A percentile compares a stretch with the other conserved stretches of the same genome.
Conservation (phyloP, 345 rosid genomes). For the Carallia brachiata region DNA sequence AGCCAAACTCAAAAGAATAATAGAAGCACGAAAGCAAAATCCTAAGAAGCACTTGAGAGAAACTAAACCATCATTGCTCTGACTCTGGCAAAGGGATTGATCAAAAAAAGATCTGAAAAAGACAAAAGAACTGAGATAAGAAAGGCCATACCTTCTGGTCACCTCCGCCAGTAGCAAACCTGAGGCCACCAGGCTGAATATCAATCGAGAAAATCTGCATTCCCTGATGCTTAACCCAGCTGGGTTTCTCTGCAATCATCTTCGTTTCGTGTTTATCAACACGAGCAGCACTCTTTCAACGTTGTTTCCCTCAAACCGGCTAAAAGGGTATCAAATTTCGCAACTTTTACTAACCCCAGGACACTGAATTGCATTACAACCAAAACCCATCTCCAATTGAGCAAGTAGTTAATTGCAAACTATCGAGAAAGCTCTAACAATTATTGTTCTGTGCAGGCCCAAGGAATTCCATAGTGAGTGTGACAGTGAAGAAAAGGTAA, state of each 20-base stretch:
- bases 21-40: no score
- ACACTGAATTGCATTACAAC: slow-evolving; percentile 7
- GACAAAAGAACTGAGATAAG: slow-evolving; percentile 6
- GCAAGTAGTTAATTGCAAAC: background rate
- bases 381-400: slow-evolving; percentile 6
- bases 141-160: slow-evolving; percentile 76
- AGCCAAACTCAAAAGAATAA: no score
- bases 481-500: background rate
- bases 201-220: slow-evolving; percentile 97
- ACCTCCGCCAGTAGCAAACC: slow-evolving; percentile 99
- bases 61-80: background rate
- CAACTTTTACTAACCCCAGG: slow-evolving; percentile 9
- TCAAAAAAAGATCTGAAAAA: background rate
- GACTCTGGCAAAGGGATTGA: background rate
- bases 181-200: slow-evolving; percentile 88
- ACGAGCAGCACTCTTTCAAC: slow-evolving; percentile 15
- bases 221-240: slow-evolving; percentile 97
- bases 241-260: slow-evolving; percentile 97
- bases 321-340: slow-evolving; percentile 19
- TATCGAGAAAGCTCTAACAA: background rate
- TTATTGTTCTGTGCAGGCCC: slow-evolving; percentile 7
- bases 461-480: background rate
- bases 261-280: slow-evolving; percentile 15
- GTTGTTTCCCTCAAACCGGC: slow-evolving; percentile 13
- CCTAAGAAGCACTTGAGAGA: no score